phyloP scores from a whole-genome alignment of 2,329 filamentous ascomycete genomes.

The Cladophialophora immunda region DNA sequence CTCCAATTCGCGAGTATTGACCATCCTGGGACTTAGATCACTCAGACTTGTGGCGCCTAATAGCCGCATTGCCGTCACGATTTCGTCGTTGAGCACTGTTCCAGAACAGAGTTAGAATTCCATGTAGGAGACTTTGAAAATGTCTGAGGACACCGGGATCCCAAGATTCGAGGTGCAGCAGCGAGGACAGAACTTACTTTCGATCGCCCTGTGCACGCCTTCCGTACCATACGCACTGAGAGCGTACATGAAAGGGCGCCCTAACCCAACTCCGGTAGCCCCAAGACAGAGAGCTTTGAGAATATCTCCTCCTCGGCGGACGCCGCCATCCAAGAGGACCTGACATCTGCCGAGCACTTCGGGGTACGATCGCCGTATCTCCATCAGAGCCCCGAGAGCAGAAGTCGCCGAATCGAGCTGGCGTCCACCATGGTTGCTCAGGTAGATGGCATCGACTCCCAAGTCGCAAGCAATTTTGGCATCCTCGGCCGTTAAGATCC shows the following conservation, averaged over 20 bases:
- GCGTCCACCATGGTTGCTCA: constrained; percentile 68
- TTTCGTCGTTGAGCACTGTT: constrained; percentile 46
- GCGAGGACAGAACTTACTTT: constrained; percentile 22
- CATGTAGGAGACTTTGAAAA: constrained; percentile 14
- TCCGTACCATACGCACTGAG: constrained; percentile 59
- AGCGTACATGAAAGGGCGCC: constrained; percentile 62
- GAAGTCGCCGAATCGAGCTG: constrained; percentile 61
- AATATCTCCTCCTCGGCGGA: constrained; percentile 63
- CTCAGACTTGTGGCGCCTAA: constrained; percentile 54
- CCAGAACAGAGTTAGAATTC: background rate
- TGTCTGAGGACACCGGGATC: background rate
- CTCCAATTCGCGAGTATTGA: constrained; percentile 51
- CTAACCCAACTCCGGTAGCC: constrained; percentile 63
- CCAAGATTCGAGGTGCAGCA: no score
- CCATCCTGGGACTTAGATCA: constrained; percentile 52
- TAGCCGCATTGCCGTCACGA: constrained; percentile 59
- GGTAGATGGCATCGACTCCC: constrained; percentile 62
- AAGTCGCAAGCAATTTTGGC: constrained; percentile 57
- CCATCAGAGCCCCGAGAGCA: constrained; percentile 60
- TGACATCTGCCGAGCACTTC: constrained; percentile 61
- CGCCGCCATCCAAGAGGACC: constrained; percentile 63
- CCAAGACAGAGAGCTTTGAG: constrained; percentile 64
- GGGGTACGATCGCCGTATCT: constrained; percentile 60
- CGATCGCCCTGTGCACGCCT: constrained; percentile 61
- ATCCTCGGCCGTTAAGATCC: constrained; percentile 65